Percentiles rank a stretch among this genome's conserved stretches.
phyloP scores from a whole-genome alignment of 345 rosid genomes.

The Limnanthes douglasii region DNA sequence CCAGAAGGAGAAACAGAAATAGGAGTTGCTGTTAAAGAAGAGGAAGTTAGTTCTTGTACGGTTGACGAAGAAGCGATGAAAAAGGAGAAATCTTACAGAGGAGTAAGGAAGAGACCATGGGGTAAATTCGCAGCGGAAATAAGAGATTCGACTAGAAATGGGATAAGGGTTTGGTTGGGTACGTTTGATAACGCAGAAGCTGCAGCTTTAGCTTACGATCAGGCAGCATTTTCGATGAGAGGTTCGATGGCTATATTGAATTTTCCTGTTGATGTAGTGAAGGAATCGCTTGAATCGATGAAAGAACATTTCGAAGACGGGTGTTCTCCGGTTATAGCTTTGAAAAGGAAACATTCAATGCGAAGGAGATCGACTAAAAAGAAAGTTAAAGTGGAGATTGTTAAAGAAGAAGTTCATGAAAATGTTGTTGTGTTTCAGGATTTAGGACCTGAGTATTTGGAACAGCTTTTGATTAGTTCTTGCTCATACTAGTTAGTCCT shows the following conservation, averaged over 20 bases:
- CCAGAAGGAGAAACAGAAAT: too few species aligned
- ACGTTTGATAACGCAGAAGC: conserved; percentile 60
- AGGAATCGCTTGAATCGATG: conserved; percentile 37
- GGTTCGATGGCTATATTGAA: conserved; percentile 48
- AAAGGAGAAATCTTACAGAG: conserved; percentile 31
- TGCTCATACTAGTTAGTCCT: conserved; percentile 13
- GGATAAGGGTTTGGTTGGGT: conserved; percentile 65
- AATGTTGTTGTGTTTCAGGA: conserved; percentile 48
- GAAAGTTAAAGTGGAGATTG: conserved; percentile 11
- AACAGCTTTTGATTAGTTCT: conserved; percentile 49
- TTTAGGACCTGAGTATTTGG: conserved; percentile 56
- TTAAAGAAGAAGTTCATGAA: conserved; percentile 13
- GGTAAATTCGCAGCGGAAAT: conserved; percentile 73
- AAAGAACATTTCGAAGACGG: conserved; percentile 31
- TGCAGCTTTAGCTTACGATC: conserved; percentile 70
- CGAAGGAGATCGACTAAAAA: conserved; percentile 22
- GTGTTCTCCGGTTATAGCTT: conserved; percentile 51
- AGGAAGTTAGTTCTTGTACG: conserved; percentile 7
- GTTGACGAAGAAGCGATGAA: conserved; percentile 27
- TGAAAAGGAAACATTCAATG: conserved; percentile 38
- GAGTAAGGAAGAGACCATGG: conserved; percentile 66
- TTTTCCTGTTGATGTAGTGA: conserved; percentile 37
- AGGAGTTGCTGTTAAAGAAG: too few species aligned
- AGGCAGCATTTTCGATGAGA: conserved; percentile 45
- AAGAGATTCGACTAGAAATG: conserved; percentile 48